phyloP scores from a whole-genome alignment of 192 early-diverging fungal genomes.

The Pilaira anomala region DNA sequence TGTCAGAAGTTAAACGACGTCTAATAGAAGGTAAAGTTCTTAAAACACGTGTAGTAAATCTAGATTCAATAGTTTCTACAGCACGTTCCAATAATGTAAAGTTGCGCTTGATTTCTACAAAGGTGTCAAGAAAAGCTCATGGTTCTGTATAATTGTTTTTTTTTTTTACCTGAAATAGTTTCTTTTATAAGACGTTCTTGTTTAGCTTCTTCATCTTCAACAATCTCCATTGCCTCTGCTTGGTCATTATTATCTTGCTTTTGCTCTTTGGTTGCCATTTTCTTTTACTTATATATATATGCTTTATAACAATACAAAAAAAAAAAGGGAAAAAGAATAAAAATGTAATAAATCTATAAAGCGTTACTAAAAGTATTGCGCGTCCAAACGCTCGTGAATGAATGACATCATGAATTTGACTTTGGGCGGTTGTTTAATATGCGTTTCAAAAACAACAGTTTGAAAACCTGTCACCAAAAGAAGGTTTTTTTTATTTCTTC shows the following conservation, averaged over 20 bases:
- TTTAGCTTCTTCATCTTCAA: slow-evolving; percentile 31
- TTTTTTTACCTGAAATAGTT: slow-evolving; percentile 14
- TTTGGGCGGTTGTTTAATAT: no score
- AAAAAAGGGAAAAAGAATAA: neutral
- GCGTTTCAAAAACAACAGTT: no score
- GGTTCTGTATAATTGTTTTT: neutral
- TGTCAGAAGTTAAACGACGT: slow-evolving; percentile 65
- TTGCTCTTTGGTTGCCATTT: slow-evolving; percentile 19
- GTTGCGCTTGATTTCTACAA: slow-evolving; percentile 84
- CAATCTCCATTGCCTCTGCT: slow-evolving; percentile 31
- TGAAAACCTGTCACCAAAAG: no score
- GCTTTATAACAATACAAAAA: neutral
- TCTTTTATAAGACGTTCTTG: slow-evolving; percentile 32
- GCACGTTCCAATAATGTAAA: slow-evolving; percentile 79
- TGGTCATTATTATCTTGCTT: slow-evolving; percentile 22
- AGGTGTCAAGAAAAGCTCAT: neutral
- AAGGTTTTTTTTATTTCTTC: no score
- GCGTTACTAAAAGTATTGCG: neutral
- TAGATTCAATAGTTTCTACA: slow-evolving; percentile 78
- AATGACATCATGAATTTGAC: no score
- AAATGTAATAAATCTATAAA: neutral
- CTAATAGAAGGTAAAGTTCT: slow-evolving; percentile 78
- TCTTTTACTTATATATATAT: neutral
- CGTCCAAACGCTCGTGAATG: neutral
- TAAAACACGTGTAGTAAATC: slow-evolving; percentile 86